Evolutionary conservation across 1,139 yeast genomes (phyloP).

Genomic region (Yamadazyma triangularis): DNA sequence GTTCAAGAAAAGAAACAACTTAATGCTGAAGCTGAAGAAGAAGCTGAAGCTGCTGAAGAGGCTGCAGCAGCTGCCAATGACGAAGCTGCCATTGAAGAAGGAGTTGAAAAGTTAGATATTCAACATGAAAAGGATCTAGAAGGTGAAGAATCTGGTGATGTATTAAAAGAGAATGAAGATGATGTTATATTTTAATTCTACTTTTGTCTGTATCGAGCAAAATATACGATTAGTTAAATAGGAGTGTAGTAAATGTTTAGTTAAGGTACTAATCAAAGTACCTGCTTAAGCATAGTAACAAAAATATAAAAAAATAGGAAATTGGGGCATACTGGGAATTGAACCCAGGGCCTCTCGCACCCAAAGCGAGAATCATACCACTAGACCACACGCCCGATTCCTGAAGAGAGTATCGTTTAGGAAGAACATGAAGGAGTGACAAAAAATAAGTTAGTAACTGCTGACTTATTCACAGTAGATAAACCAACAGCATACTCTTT

Average conservation of each 20-base stretch:
- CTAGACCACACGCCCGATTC: conserved; percentile 22
- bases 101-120: conserved; percentile 22
- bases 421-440: too few species aligned
- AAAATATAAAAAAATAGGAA: conserved; percentile 3
- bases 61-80: conserved; percentile 12
- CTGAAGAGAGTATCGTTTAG: too few species aligned
- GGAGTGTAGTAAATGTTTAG: too few species aligned
- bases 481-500: too few species aligned
- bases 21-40: conserved; percentile 65
- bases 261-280: too few species aligned
- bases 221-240: too few species aligned
- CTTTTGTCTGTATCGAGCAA: too few species aligned
- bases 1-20: conserved; percentile 95
- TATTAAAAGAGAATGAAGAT: conserved; percentile 38
- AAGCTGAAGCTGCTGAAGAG: conserved; percentile 20
- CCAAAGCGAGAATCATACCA: conserved; percentile 22
- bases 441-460: too few species aligned
- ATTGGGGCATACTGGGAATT: conserved; percentile 18
- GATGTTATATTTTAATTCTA: conserved; percentile 39
- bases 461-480: too few species aligned
- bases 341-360: conserved; percentile 22
- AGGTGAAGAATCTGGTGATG: conserved; percentile 17
- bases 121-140: conserved; percentile 3
- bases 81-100: conserved; percentile 15
- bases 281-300: too few species aligned